A percentile compares a stretch with the other conserved stretches of the same genome.
These are phyloP conservation scores for Carex myosuroides DNA, from an alignment of 176 grass and related monocot genomes.

Conservation along the genomic window DNA sequence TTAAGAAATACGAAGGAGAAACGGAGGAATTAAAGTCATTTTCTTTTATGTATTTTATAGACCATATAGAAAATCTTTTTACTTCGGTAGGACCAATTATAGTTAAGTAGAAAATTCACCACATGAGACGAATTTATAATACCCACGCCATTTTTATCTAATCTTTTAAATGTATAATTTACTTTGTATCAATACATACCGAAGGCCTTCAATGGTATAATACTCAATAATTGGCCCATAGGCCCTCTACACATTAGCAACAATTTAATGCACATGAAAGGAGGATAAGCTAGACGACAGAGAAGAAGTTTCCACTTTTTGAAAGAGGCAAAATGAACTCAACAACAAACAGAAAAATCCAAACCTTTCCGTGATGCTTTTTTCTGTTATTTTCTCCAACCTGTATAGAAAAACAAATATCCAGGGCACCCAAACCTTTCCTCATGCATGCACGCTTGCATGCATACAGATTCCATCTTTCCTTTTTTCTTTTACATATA, in stretches of 20 bases:
- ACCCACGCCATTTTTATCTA: not conserved
- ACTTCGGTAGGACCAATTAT: not conserved
- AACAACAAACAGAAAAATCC: conserved; percentile 19
- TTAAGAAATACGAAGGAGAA: not conserved
- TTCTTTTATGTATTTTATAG: too few species aligned
- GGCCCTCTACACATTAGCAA: not conserved
- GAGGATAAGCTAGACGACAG: not conserved
- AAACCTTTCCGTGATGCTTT: not conserved
- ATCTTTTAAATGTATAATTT: not conserved
- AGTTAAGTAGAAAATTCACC: not conserved
- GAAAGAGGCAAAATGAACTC: conserved; percentile 5
- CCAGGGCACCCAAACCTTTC: not conserved
- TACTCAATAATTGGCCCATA: not conserved
- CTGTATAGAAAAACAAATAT: conserved; percentile 5
- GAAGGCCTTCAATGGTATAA: not conserved
- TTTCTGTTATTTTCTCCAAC: conserved; percentile 7
- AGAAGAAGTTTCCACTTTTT: not conserved
- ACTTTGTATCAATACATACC: not conserved
- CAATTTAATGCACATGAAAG: not conserved
- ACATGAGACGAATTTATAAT: not conserved
- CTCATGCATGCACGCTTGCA: conserved; percentile 24
- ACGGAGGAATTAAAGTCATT: not conserved
- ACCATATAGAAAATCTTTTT: not conserved
- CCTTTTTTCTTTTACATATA: conserved; percentile 3
- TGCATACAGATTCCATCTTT: conserved; percentile 34